Base-by-base conservation (phyloP, 371 early-diverging fungal species). In the Nosema muscidifuracis region DNA sequence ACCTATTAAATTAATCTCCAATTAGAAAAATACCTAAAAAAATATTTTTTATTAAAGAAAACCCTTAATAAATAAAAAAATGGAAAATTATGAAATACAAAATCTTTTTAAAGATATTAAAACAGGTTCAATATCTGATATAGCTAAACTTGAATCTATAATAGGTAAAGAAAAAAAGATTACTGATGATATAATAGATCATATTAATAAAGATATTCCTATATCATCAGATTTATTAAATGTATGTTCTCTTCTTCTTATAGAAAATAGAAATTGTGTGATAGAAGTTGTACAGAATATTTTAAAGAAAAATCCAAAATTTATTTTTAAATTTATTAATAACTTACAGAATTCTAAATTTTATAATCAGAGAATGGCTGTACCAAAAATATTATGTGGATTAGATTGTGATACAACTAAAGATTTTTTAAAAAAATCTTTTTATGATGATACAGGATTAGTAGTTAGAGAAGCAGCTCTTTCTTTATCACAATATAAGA, bases 311-410 rank as follows among this genome's bases (percentile, higher is more conserved):
- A 42, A 57, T 64, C 72, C 63, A 55, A 2, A 10, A 12, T 26
- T 34, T 3, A 50, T 42, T 0, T 12, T 24, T 0, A 20, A 24
- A 38, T 64, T 56, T 28, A 36, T 71, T 13, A 47, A 33, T 2
- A 24, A 42, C 16, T 56, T 71, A 30, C 64, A 55, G 16, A 24
- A 26, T 16, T 60, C 61, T 16, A 38, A 50, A 12, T 71, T 71
- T 44, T 71, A 64, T 36, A 55, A 44, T 38, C 72, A 71, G 9
- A 31, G 72, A 16, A 34, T 28, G 22, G 72, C 65, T 28, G 42
- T 71, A 30, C 63, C 72, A 47, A 26, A n/a, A 18, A 33, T 71
- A n/a, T 34, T 63, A 34, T n/a, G n/a, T n/a, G n/a, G n/a, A n/a
- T 15, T 63, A 1, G 58, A 63, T 20, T 33, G 31, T 55, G 15